phyloP scores from a whole-genome alignment of 202 grass and related monocot genomes.

The Carex sylvatica region DNA sequence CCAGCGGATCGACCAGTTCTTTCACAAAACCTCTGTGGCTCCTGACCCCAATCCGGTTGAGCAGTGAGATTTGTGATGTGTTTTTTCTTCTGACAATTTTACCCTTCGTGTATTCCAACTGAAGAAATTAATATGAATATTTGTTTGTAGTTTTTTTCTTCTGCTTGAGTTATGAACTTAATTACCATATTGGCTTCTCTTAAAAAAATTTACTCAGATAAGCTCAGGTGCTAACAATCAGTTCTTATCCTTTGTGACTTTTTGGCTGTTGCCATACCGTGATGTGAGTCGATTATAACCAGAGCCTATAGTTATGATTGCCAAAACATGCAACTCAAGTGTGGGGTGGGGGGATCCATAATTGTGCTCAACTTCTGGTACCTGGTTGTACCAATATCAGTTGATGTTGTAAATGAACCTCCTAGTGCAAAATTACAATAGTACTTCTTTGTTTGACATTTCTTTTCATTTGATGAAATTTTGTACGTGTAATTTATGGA shows the following conservation, averaged over 20 bases:
- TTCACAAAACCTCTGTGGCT: constrained; percentile 51
- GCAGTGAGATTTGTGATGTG: background rate
- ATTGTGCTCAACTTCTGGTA: background rate
- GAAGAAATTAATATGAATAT: background rate
- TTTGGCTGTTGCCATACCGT: background rate
- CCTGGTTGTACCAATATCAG: background rate
- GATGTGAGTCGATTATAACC: background rate
- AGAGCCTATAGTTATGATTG: background rate
- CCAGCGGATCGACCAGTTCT: constrained; percentile 76
- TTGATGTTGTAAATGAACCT: background rate
- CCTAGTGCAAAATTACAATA: background rate
- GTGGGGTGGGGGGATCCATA: background rate
- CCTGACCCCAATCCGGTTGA: background rate
- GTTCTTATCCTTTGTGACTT: background rate
- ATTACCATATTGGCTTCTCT: background rate
- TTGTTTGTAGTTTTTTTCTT: background rate
- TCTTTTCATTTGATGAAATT: background rate
- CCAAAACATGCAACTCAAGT: background rate
- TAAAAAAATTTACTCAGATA: background rate
- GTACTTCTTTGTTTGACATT: background rate
- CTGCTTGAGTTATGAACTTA: background rate
- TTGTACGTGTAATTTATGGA: too few species aligned
- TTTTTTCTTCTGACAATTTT: background rate
- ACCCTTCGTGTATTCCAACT: background rate
- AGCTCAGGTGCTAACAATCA: too few species aligned